Evolutionary conservation across 176 grass and related monocot species (phyloP), one percentile per base, ranked within the genome.

Genomic region (Aegilops bicornis): DNA sequence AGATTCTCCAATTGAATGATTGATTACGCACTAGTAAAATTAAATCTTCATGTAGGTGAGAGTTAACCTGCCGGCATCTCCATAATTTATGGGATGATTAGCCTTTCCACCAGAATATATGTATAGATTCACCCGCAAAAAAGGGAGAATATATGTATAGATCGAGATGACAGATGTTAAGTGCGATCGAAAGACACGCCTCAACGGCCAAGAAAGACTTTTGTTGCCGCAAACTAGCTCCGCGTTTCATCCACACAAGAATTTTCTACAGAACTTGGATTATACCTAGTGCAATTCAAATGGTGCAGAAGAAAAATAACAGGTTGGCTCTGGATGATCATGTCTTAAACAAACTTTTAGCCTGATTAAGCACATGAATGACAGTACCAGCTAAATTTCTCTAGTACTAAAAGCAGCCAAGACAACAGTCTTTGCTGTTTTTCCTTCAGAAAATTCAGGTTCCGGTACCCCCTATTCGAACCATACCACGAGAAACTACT

Each of bases 21-120:
- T 30, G 31, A 17, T 27, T 29, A 27, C 8, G 39, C 20, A 20
- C 37, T 25, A 45, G 64, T 2, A 42, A 19, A 24, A 39, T 80
- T 32, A 4, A 74, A 54, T 54, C 60, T 35, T 37, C 54, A 27
- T 63, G 24, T 43, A 45, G 0, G 32, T 19, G 50, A 54, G 16
- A 7, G 50, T 79, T 83, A 87, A 20, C 58, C 84, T 79, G 74
- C 32, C 31, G 24, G 20, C 79, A 73, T 79, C 65, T 71, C 64
- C 54, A 36, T 48, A 7, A 50, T 70, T 52, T 85, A 27, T 69
- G 48, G 37, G 17, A 75, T 62, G 25, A 88, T 60, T 66, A 71
- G 16, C 5, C 6, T 54, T 54, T 54, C 50, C 50, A 54, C 50
- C 50, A 54, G 50, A 54, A 54, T 54, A 54, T 54, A 54, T 19